Evolutionary conservation across 768 basidiomycete genomes (phyloP).

Genomic region (Boletus subcaerulescens): DNA sequence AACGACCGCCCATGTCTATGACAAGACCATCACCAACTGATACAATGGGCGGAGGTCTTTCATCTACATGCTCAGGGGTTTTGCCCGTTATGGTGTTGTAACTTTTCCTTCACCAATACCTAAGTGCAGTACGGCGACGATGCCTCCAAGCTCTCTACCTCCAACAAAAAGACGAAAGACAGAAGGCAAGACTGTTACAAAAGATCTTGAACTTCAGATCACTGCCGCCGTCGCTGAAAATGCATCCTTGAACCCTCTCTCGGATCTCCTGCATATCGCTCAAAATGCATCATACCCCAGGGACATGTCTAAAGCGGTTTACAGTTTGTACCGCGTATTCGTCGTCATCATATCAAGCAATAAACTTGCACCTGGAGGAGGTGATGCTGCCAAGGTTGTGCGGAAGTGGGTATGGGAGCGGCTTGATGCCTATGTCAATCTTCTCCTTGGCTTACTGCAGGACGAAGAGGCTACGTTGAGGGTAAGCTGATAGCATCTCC

Average conservation of each 20-base stretch:
- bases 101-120: neutral
- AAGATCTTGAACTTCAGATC: constrained; percentile 54
- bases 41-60: too few species aligned
- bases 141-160: constrained; percentile 45
- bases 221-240: constrained; percentile 50
- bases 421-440: constrained; percentile 64
- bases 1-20: too few species aligned
- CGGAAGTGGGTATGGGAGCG: constrained; percentile 79
- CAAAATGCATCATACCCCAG: constrained; percentile 46
- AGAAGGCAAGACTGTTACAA: constrained; percentile 31
- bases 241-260: constrained; percentile 71
- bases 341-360: constrained; percentile 58
- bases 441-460: constrained; percentile 67
- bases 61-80: neutral
- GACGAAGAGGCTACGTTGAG: constrained; percentile 74
- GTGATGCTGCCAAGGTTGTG: constrained; percentile 57
- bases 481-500: constrained; percentile 42
- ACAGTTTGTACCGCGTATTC: constrained; percentile 79
- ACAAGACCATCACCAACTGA: too few species aligned
- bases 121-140: constrained; percentile 3
- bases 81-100: constrained; percentile 1
- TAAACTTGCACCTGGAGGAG: constrained; percentile 48
- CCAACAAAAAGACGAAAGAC: constrained; percentile 50
- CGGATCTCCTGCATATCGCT: constrained; percentile 67
- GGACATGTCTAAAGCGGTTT: constrained; percentile 70